phyloP scores from a whole-genome alignment of 139 green algal species.

The Coccomyxa sp. region DNA sequence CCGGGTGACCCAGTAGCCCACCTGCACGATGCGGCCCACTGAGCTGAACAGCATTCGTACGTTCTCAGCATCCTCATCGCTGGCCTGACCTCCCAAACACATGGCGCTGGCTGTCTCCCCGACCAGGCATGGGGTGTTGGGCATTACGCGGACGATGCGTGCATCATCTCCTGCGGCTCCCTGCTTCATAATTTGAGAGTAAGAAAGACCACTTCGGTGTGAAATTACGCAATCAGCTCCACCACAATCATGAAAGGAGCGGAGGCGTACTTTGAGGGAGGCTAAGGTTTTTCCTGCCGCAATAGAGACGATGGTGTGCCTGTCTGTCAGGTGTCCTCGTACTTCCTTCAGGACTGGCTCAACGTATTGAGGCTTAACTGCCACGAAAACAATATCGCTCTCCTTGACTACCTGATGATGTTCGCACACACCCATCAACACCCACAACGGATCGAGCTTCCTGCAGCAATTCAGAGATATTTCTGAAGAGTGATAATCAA shows the following conservation, averaged over 20 bases:
- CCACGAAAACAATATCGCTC: slow-evolving; percentile 83
- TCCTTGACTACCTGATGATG: slow-evolving; percentile 58
- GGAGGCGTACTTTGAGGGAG: slow-evolving; percentile 1
- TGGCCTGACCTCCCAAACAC: slow-evolving; percentile 61
- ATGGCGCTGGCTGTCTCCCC: slow-evolving; percentile 84
- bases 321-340: slow-evolving; percentile 25
- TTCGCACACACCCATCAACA: too few relatives aligned
- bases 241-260: not conserved
- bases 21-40: slow-evolving; percentile 64
- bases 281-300: slow-evolving; percentile 85
- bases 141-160: slow-evolving; percentile 90
- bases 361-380: slow-evolving; percentile 91
- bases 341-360: slow-evolving; percentile 63
- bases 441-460: too few relatives aligned
- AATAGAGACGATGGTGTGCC: slow-evolving; percentile 85
- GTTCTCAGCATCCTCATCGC: slow-evolving; percentile 52
- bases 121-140: slow-evolving; percentile 96
- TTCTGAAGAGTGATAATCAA: not conserved
- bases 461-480: too few relatives aligned
- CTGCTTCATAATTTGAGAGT: slow-evolving; percentile 13
- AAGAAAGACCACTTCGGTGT: not conserved
- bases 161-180: slow-evolving; percentile 53
- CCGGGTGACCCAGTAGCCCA: slow-evolving; percentile 1
- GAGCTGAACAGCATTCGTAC: slow-evolving; percentile 67
- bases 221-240: not conserved